phyloP scores from a whole-genome alignment of 805 yeast species.

The Jamesozyma gamospora region DNA sequence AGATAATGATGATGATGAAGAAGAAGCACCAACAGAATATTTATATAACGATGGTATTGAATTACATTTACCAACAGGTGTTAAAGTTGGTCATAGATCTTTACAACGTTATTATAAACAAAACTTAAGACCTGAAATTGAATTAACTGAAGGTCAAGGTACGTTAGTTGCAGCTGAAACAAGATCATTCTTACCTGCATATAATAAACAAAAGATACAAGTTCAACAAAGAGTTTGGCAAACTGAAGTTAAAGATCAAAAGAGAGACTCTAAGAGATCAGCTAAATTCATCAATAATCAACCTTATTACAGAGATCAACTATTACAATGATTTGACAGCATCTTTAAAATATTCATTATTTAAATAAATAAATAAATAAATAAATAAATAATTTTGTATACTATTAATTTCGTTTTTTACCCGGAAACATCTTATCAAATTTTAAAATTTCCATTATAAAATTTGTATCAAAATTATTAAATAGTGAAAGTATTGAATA shows the following conservation, averaged over 20 bases:
- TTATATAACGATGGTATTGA: conserved; percentile 57
- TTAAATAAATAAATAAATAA: too few relatives aligned
- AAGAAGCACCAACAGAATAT: conserved; percentile 32
- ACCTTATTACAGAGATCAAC: conserved; percentile 76
- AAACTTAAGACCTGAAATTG: conserved; percentile 48
- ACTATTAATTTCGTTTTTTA: not conserved
- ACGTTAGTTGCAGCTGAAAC: conserved; percentile 83
- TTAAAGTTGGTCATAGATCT: conserved; percentile 79
- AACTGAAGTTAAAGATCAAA: conserved; percentile 43
- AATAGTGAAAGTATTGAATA: too few relatives aligned
- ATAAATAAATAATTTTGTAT: too few relatives aligned
- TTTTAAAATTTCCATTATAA: too few relatives aligned
- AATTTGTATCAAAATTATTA: too few relatives aligned
- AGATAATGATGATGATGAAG: conserved; percentile 13
- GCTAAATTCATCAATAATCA: conserved; percentile 79
- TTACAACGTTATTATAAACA: conserved; percentile 73
- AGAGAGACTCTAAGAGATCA: conserved; percentile 44
- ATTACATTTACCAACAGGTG: conserved; percentile 72
- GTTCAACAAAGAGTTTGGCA: conserved; percentile 64
- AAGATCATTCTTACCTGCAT: conserved; percentile 35
- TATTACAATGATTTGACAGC: conserved; percentile 35
- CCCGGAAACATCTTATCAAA: not conserved
- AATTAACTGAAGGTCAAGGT: conserved; percentile 65
- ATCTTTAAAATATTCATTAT: too few relatives aligned
- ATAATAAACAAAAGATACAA: conserved; percentile 36